These are phyloP conservation scores for Astrocystis sublimbata DNA, from an alignment of 495 filamentous ascomycete species.

Conservation along the genomic window DNA sequence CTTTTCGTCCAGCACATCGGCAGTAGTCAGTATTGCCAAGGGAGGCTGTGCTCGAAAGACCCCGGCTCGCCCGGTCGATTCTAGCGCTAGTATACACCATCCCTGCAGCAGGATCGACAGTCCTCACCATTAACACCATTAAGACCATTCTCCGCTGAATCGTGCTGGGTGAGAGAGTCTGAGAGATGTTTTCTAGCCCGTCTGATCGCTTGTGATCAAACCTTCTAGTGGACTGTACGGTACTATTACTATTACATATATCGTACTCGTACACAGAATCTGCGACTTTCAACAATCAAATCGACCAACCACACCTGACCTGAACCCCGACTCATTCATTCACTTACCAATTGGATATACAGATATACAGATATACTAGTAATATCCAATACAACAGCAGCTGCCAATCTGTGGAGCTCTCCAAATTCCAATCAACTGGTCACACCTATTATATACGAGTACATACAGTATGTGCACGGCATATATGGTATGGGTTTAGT, in stretches of 20 bases:
- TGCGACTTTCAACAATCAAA: too few species aligned
- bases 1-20: constrained; percentile 5
- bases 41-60: constrained; percentile 16
- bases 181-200: background rate
- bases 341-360: too few species aligned
- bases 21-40: constrained; percentile 14
- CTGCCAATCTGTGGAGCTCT: background rate
- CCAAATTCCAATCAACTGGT: background rate
- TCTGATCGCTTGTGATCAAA: too few species aligned
- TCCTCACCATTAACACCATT: background rate
- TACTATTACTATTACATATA: too few species aligned
- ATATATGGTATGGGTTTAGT: background rate
- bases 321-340: too few species aligned
- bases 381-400: background rate
- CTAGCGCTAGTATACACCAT: background rate
- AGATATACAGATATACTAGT: too few species aligned
- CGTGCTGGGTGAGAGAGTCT: constrained; percentile 6
- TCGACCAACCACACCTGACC: too few species aligned
- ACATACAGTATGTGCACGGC: background rate
- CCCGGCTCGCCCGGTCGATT: constrained; percentile 5
- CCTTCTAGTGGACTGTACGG: too few species aligned
- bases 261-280: too few species aligned
- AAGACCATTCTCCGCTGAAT: constrained; percentile 5
- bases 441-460: background rate
- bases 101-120: constrained; percentile 7